phyloP scores from a whole-genome alignment of 495 filamentous ascomycete genomes.

The Podospora anserina region DNA sequence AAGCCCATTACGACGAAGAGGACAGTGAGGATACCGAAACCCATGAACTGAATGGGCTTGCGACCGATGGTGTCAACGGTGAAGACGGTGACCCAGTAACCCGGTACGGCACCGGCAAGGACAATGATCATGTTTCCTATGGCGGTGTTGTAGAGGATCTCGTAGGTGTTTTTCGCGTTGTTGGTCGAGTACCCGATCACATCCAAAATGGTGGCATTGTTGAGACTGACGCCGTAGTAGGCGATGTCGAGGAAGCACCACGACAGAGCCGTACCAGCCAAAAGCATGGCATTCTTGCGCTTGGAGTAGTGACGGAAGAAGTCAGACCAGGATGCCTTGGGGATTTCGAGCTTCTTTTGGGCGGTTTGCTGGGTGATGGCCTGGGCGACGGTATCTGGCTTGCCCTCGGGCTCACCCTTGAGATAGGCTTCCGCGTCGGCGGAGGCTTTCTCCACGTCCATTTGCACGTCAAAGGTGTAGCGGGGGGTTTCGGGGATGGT shows the following conservation, averaged over 20 bases:
- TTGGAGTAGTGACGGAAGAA: conserved; percentile 62
- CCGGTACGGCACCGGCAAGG: conserved; percentile 70
- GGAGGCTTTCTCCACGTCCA: conserved; percentile 70
- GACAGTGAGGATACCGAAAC: conserved; percentile 69
- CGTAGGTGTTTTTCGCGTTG: conserved; percentile 55
- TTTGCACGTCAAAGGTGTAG: conserved; percentile 79
- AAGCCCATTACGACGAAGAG: conserved; percentile 73
- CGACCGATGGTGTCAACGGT: conserved; percentile 71
- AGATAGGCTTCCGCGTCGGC: conserved; percentile 66
- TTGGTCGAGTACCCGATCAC: conserved; percentile 64
- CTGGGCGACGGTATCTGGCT: conserved; percentile 60
- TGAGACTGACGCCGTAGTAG: conserved; percentile 73
- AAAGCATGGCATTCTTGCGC: conserved; percentile 64
- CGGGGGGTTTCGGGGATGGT: conserved; percentile 74
- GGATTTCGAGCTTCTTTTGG: conserved; percentile 47
- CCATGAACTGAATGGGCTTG: conserved; percentile 73
- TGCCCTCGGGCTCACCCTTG: conserved; percentile 52
- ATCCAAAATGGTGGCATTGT: conserved; percentile 64
- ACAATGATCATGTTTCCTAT: conserved; percentile 73
- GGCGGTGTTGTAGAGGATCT: conserved; percentile 64
- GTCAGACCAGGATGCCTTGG: conserved; percentile 64
- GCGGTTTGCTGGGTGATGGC: conserved; percentile 47
- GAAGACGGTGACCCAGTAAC: conserved; percentile 72
- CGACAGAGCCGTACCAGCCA: conserved; percentile 70
- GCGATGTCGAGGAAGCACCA: conserved; percentile 66